Base-by-base conservation (phyloP, 805 yeast genomes). In the Saturnispora zaruensis region DNA sequence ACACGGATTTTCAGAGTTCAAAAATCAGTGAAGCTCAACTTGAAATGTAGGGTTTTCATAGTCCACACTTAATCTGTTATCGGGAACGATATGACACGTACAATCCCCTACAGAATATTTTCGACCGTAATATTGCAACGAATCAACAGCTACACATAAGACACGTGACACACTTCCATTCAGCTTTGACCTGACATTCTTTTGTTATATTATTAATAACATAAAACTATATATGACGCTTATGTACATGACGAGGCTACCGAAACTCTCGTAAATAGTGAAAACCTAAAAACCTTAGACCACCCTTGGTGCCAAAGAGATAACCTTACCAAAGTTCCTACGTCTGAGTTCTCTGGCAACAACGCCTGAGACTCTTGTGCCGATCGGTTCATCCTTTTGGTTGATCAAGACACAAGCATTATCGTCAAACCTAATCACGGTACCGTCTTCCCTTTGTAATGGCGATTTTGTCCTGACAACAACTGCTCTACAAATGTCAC, bases 401-500 rank as follows among this genome's bases (percentile, higher is more conserved):
- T 93, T 90, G 54, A 91, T 79, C 61, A 93, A 75, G 32, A 93
- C 98, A 71, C 98, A 90, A 1, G 99, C 99, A 66, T 91, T 93
- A 68, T 93, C 99, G 65, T 90, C 96, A 65, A 93, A 93, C 58
- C 85, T 74, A 26, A 93, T 76, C 21, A 80, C 80, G 2, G 95
- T 76, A 3, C 99, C 99, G 65, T 93, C 98, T 3, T 82, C 76
- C 64, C 99, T 79, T 60, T 76, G 75, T 54, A 78, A 78, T 49
- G 80, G 79, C 43, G 68, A 66, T 69, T 83, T 89, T 0, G 97
- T 88, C 67, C 99, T 82, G 18, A 90, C 97, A 41, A 93, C 85
- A 28, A 93, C 91, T 4, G 97, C 99, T 62, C 95, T 91, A 52
- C 93, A 84, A 48, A 93, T 87, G 64, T 93, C 99, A 59, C 97